These are phyloP conservation scores for Daldinia loculata DNA, from an alignment of 495 filamentous ascomycete species.

Conservation along the genomic window DNA sequence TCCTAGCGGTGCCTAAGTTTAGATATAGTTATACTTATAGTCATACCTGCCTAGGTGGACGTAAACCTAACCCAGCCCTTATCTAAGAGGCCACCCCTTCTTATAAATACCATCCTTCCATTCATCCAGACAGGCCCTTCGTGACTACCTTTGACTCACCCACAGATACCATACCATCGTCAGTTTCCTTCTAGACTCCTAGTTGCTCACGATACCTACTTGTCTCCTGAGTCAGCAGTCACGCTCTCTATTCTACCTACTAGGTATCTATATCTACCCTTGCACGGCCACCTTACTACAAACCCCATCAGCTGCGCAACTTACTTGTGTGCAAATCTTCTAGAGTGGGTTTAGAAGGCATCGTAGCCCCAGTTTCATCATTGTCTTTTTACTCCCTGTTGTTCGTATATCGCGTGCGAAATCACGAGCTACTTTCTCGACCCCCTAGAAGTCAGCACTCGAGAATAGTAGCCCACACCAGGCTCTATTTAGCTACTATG, in stretches of 20 bases:
- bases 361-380: background rate
- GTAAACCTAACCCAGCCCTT: constrained; percentile 12
- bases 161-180: background rate
- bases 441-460: background rate
- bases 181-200: constrained; percentile 15
- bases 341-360: background rate
- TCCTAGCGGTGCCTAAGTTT: constrained; percentile 4
- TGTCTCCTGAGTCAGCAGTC: background rate
- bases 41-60: background rate
- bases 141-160: constrained; percentile 2
- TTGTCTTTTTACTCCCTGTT: background rate
- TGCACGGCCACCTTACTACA: constrained; percentile 1
- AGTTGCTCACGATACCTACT: constrained; percentile 4
- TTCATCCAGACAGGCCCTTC: background rate
- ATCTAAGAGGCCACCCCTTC: constrained; percentile 17
- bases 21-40: background rate
- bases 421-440: background rate
- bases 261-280: background rate
- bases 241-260: too few species aligned
- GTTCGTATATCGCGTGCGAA: background rate
- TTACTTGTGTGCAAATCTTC: background rate
- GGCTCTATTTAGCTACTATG: constrained; percentile 2
- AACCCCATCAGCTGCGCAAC: background rate
- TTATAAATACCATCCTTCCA: constrained; percentile 11
- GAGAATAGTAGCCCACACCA: background rate